phyloP scores from a whole-genome alignment of 805 yeast species.

The Candida golubevii region DNA sequence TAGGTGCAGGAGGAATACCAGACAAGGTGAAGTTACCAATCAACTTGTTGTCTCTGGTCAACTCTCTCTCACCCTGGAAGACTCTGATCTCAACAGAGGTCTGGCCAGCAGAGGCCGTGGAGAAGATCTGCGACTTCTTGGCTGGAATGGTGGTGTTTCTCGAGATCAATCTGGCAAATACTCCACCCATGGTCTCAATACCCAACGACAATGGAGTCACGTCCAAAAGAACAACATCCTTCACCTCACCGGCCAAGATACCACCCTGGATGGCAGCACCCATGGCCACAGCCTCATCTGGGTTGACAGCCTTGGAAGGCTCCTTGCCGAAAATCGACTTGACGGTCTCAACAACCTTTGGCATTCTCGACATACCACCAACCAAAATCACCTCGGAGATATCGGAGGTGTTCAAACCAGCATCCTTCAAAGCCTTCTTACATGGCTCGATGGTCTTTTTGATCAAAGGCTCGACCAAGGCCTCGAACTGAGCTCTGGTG shows the following conservation, averaged over 20 bases:
- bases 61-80: slow-evolving; percentile 99
- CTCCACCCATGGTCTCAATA: slow-evolving; percentile 98
- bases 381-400: slow-evolving; percentile 79
- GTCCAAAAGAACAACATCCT: slow-evolving; percentile 84
- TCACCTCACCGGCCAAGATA: slow-evolving; percentile 90
- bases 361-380: slow-evolving; percentile 93
- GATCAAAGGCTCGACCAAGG: slow-evolving; percentile 62
- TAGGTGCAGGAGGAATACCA: slow-evolving; percentile 94
- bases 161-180: slow-evolving; percentile 85
- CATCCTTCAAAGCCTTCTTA: slow-evolving; percentile 79
- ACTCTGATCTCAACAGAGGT: slow-evolving; percentile 96
- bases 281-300: slow-evolving; percentile 90
- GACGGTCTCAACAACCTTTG: slow-evolving; percentile 76
- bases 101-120: slow-evolving; percentile 95
- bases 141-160: slow-evolving; percentile 97
- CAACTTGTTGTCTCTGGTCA: slow-evolving; percentile 95
- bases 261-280: slow-evolving; percentile 99
- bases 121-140: slow-evolving; percentile 91
- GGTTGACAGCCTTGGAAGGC: slow-evolving; percentile 90
- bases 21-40: slow-evolving; percentile 94
- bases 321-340: slow-evolving; percentile 72
- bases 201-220: slow-evolving; percentile 89
- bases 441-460: slow-evolving; percentile 73
- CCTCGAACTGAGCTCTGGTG: slow-evolving; percentile 64
- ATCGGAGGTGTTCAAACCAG: slow-evolving; percentile 60